These are phyloP conservation scores for Chalaropsis thielavioides DNA, from an alignment of 2,329 filamentous ascomycete species.

Conservation along the genomic window DNA sequence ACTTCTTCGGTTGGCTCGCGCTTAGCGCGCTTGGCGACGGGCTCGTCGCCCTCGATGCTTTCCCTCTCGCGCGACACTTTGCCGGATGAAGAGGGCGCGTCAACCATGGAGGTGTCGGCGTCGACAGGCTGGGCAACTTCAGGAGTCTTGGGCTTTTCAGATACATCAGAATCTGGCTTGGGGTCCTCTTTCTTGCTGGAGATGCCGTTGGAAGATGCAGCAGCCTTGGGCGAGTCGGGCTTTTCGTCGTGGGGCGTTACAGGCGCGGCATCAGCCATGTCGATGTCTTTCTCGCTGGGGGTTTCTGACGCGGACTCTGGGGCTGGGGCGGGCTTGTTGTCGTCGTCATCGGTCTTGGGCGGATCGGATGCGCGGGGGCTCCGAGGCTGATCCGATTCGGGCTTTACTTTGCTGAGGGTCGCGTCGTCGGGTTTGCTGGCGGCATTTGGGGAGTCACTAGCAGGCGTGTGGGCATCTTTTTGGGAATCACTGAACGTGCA, in stretches of 20 bases:
- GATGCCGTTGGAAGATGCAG: background rate
- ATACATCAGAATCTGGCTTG: background rate
- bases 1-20: conserved; percentile 43
- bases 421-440: background rate
- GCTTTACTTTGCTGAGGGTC: background rate
- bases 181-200: background rate
- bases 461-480: background rate
- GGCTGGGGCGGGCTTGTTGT: background rate
- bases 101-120: conserved; percentile 23
- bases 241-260: background rate
- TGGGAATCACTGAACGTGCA: background rate
- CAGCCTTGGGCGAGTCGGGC: background rate
- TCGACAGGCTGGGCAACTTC: conserved; percentile 21
- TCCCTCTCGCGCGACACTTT: conserved; percentile 66
- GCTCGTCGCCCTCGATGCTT: conserved; percentile 51
- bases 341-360: background rate
- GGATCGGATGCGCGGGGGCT: background rate
- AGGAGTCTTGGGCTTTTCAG: conserved; percentile 8
- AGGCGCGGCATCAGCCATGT: conserved; percentile 1
- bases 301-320: background rate
- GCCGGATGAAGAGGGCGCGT: conserved; percentile 32
- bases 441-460: background rate
- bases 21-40: conserved; percentile 66
- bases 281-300: background rate
- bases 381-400: background rate